Conservation (phyloP, 73 alveolate genomes). For the Paramecium pentaurelia region DNA sequence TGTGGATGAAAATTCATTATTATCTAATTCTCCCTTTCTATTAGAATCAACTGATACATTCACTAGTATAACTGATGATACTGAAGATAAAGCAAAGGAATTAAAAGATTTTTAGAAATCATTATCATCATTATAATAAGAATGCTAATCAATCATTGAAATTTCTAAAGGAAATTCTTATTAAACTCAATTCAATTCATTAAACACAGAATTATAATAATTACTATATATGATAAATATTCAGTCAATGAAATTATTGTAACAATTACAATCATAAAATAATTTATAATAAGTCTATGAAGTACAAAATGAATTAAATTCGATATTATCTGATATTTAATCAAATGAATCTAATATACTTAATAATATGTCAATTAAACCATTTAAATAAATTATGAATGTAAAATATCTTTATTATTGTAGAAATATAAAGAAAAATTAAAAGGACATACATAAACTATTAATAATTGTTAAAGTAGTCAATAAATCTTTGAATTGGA, state of each 20-base stretch:
- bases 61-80: not conserved
- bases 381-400: not conserved
- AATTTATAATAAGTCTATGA: not conserved
- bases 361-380: constrained; percentile 17
- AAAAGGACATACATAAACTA: not conserved
- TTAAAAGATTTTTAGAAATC: constrained; percentile 40
- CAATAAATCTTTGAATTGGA: not conserved
- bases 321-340: not conserved
- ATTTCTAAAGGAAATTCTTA: not conserved
- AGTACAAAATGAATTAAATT: not conserved
- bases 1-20: constrained; percentile 31
- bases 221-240: constrained; percentile 21
- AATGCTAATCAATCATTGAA: not conserved
- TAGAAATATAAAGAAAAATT: constrained; percentile 30
- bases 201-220: constrained; percentile 39
- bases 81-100: constrained; percentile 25
- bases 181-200: not conserved
- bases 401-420: not conserved
- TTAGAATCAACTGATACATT: constrained; percentile 29
- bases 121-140: not conserved
- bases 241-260: constrained; percentile 10
- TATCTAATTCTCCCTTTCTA: constrained; percentile 24
- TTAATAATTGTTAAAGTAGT: not conserved
- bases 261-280: not conserved
- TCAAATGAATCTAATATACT: constrained; percentile 21